Evolutionary conservation across 2,329 filamentous ascomycete genomes (phyloP), one percentile per base, ranked within the genome.

Genomic region (Talaromyces sp.): DNA sequence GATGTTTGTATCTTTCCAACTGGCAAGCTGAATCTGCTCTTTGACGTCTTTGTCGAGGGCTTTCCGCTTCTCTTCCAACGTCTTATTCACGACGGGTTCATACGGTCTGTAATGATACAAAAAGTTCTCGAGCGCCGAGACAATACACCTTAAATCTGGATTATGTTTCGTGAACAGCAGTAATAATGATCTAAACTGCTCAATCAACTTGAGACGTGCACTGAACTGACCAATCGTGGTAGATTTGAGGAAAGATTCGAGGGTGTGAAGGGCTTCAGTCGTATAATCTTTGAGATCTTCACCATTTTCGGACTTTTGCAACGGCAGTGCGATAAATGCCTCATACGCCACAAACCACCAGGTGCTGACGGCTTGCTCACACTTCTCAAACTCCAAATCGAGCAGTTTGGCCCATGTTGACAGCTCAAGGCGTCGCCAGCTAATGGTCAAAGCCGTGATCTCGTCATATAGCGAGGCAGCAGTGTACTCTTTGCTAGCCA

Each of bases 311-410:
- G 85, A 81, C 66, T 94, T 84, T 22, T 86, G 85, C 62, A 91
- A 82, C 0, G 93, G 90, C 10, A 89, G 89, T 3, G 88, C 89
- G 70, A 99, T 85, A 49, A 96, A 87, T 4, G 90, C 92, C 76
- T 98, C 92, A 72, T 97, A 99, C 0, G 94, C 93, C 66, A 98
- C 85, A 71, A 97, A 99, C 89, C 93, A 99, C 95, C 95, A 99
- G 16, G 90, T 89, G 71, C 88, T 89, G 2, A 94, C 93, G 72
- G 92, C 89, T 58, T 91, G 86, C 24, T 89, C 83, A 70, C 89
- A 93, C 71, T 90, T 92, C 62, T 86, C 84, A 43, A 88, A 84
- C 76, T 99, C 95, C 75, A 91, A 87, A 70, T 97, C 92, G 66
- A 99, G 90, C 3, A 99, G 79, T 49, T 89, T 90, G 41, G 91